Evolutionary conservation across 2,329 filamentous ascomycete species (phyloP), one percentile per base, ranked within the genome.

Genomic region (Diplodia intermedia): DNA sequence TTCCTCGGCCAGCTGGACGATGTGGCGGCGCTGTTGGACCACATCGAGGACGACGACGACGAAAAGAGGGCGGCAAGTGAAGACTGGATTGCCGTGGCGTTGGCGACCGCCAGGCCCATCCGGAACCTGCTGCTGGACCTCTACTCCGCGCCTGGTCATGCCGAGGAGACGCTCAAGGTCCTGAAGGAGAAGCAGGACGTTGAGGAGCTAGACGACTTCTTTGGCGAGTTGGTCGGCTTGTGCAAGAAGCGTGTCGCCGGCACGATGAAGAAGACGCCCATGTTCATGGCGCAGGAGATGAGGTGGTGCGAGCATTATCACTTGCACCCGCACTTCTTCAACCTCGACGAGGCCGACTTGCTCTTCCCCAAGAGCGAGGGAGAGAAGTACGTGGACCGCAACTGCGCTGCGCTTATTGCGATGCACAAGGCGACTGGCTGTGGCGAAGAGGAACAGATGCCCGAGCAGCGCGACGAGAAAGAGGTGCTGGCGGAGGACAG

Each of bases 261-360:
- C 7, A 14, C 14, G 4, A 1, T 2, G 1, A 31, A 9, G 23
- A 33, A 33, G 40, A 9, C 23, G 23, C n/a, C 43, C 7, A 0
- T 33, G 40, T 50, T n/a, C 4, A 14, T 50, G 47, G 57, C 15
- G 38, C 20, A 26, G 40, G 57, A 49, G 40, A 9, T n/a, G 9
- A n/a, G 6, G 54, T 57, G 54, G 54, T 57, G 54, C 54, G 54
- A 11, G 33, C 12, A 15, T 20, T 57, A 57, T 5, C 54, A 57
- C 20, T 57, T 57, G 2, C 33, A 40, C 20, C 15, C 15, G 1
- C 6, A 47, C n/a, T 47, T 7, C 5, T 47, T 47, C 43, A 2
- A 4, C 4, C 43, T 47, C 43, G 43, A 47, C 43, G 43, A 47
- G 18, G 43, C 18, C 0, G 18, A 47, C 1, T 6, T 47, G n/a